Evolutionary conservation across 2,329 filamentous ascomycete species (phyloP).

Genomic region (Sclerotinia glacialis): DNA sequence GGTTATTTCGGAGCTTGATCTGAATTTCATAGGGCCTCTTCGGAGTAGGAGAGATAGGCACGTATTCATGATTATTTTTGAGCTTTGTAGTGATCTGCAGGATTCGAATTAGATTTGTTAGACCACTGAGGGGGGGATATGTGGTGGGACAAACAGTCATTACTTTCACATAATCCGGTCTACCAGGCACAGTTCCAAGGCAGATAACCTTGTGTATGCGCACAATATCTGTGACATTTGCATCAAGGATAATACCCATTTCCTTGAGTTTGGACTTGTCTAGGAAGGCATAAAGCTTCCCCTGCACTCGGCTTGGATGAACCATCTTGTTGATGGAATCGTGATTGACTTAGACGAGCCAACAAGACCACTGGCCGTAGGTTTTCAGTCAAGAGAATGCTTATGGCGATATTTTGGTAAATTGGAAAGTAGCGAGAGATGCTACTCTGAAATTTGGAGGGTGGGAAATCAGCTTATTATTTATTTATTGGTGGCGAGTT

Average conservation of each 20-base stretch:
- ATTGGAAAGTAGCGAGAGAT: background rate
- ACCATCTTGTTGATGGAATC: background rate
- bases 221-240: background rate
- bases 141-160: background rate
- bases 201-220: background rate
- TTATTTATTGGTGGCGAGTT: background rate
- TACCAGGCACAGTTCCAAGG: background rate
- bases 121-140: background rate
- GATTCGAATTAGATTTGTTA: background rate
- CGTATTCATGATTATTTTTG: constrained; percentile 22
- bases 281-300: background rate
- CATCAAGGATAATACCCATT: background rate
- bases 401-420: background rate
- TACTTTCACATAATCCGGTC: background rate
- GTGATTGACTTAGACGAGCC: background rate
- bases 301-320: background rate
- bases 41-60: constrained; percentile 25
- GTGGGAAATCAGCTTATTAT: background rate
- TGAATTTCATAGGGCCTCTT: constrained; percentile 27
- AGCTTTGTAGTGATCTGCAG: background rate
- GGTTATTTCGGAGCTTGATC: constrained; percentile 24
- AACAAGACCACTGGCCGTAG: no score
- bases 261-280: background rate
- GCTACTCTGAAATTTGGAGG: background rate
- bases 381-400: background rate